A percentile compares a stretch with the other conserved stretches of the same genome.
These are phyloP conservation scores for Alliaria petiolata DNA, from an alignment of 345 rosid species.

Conservation along the genomic window DNA sequence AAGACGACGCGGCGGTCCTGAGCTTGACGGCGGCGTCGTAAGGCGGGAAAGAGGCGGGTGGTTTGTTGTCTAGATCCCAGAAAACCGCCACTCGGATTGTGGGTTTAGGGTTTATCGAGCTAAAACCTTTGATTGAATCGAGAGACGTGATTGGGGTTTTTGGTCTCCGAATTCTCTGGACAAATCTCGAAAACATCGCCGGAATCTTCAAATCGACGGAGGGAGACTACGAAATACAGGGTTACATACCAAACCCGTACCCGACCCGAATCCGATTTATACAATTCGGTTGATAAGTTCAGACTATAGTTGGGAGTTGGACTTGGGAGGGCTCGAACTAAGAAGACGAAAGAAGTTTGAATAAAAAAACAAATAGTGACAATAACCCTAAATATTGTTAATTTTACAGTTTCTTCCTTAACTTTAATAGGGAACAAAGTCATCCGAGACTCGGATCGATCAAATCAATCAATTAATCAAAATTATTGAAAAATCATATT, in stretches of 20 bases:
- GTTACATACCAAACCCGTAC: not conserved
- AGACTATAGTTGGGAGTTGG: too few species aligned
- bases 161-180: not conserved
- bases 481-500: too few species aligned
- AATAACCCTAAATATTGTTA: not conserved
- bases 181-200: constrained; percentile 4
- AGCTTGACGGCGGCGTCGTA: constrained; percentile 74
- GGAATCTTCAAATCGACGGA: not conserved
- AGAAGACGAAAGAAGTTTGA: not conserved
- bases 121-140: constrained; percentile 22
- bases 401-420: not conserved
- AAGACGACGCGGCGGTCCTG: constrained; percentile 52
- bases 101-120: constrained; percentile 31
- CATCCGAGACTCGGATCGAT: too few species aligned
- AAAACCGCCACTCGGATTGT: constrained; percentile 52
- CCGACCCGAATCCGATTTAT: not conserved
- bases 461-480: too few species aligned
- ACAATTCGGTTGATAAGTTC: not conserved
- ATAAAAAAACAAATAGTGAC: not conserved
- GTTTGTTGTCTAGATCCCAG: constrained; percentile 92
- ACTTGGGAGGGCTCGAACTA: too few species aligned
- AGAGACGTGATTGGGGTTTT: constrained; percentile 22
- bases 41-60: constrained; percentile 61
- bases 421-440: not conserved
- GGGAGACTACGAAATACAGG: not conserved